Conservation (phyloP, 495 filamentous ascomycete species). For the Neurospora sp. region DNA sequence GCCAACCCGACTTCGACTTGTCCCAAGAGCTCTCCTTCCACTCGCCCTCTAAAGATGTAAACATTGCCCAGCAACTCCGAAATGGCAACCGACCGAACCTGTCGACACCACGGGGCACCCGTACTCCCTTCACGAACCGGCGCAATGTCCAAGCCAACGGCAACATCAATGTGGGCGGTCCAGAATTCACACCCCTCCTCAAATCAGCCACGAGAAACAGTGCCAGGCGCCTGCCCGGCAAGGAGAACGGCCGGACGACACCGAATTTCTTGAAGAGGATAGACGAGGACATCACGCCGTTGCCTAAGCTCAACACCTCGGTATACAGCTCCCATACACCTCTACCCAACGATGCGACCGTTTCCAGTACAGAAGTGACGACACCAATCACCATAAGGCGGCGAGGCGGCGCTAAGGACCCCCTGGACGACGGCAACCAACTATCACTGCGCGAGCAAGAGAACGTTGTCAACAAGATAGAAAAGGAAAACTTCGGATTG, state of each 20-base stretch:
- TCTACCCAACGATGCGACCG: conserved; percentile 48
- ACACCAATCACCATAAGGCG: conserved; percentile 63
- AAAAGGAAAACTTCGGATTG: conserved; percentile 79
- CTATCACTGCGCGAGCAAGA: conserved; percentile 90
- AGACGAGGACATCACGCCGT: conserved; percentile 53
- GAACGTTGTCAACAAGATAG: conserved; percentile 85
- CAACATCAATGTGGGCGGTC: conserved; percentile 47
- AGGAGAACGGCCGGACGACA: conserved; percentile 49
- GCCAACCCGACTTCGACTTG: conserved; percentile 61
- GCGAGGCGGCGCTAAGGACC: conserved; percentile 49
- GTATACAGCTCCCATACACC: conserved; percentile 42
- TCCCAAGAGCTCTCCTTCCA: conserved; percentile 77
- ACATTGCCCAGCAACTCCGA: conserved; percentile 57
- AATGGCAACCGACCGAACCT: conserved; percentile 51
- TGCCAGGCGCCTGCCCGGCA: conserved; percentile 42
- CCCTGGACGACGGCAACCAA: conserved; percentile 72
- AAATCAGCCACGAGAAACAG: conserved; percentile 82
- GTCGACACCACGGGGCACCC: conserved; percentile 55
- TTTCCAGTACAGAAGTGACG: conserved; percentile 65
- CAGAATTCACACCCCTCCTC: conserved; percentile 88
- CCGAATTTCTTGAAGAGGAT: conserved; percentile 57
- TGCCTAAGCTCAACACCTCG: conserved; percentile 40
- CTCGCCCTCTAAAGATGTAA: conserved; percentile 70
- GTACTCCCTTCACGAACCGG: conserved; percentile 55
- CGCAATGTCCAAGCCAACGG: conserved; percentile 53